Base-by-base conservation (phyloP, 331 rosid species). In the Cydonia oblonga region DNA sequence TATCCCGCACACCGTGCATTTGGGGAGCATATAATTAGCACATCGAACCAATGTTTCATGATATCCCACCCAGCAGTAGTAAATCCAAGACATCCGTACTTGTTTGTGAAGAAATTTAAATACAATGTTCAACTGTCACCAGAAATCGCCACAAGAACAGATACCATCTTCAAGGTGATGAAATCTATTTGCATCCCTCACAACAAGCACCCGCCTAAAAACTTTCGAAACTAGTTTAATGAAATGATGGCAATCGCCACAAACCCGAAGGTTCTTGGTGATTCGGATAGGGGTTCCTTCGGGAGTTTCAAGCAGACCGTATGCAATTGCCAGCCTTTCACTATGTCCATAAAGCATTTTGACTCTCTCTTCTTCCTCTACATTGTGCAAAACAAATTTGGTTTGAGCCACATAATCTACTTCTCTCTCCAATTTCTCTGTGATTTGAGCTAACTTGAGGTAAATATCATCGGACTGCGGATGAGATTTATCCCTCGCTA, bases 61-160 rank as follows among this genome's bases (percentile, higher is more conserved):
- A 72, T 26, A n/a, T n/a, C 35, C 26, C 22, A 66, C 16, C 51
- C n/a, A 60, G 32, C 46, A 42, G 28, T 59, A 40, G 73, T 59
- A 73, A 65, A 76, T 44, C 38, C 19, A 15, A 59, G 61, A 69
- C 28, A 14, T 14, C 49, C 6, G 8, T 70, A n/a, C 59, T 53
- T 24, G 46, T 26, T 30, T 40, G 46, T 40, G 15, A 58, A 26
- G 35, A 38, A 15, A 42, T 9, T 24, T 9, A 5, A 33, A 22
- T 8, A n/a, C 13, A 16, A 44, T 67, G 9, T 35, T 28, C 12
- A 42, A 54, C 29, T 10, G 28, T 91, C 83, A 91, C 96, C 97
- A 91, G 71, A 87, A 89, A 79, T 89, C 96, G 62, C 90, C 84
- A 84, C 97, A 91, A 70, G 92, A 91, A 83, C 97, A 89, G 51